These are phyloP conservation scores for Debaryomyces subglobosus DNA, from an alignment of 1,139 yeast species.

Conservation along the genomic window DNA sequence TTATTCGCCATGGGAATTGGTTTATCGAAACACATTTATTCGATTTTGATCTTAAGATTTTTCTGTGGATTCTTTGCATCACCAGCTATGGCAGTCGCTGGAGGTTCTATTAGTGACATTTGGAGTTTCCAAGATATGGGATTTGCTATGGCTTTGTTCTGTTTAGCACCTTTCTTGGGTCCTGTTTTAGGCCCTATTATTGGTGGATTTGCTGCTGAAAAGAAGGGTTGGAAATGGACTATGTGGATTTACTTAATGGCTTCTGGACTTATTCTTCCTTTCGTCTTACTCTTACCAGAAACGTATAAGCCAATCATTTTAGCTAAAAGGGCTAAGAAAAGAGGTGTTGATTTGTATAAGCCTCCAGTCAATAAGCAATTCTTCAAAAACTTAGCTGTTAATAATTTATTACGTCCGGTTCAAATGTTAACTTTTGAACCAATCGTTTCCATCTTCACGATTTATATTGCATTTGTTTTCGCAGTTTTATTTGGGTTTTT, in stretches of 20 bases:
- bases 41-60: conserved; percentile 70
- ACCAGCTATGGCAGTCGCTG: conserved; percentile 86
- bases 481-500: conserved; percentile 78
- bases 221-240: conserved; percentile 75
- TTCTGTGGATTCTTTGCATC: conserved; percentile 80
- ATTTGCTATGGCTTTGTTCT: conserved; percentile 70
- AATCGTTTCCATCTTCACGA: conserved; percentile 64
- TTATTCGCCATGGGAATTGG: conserved; percentile 80
- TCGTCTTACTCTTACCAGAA: conserved; percentile 63
- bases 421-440: conserved; percentile 71
- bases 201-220: conserved; percentile 76
- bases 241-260: conserved; percentile 77
- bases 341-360: conserved; percentile 53
- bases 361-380: conserved; percentile 24
- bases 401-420: conserved; percentile 61
- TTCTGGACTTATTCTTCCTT: conserved; percentile 65
- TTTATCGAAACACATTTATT: conserved; percentile 56
- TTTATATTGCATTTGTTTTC: conserved; percentile 71
- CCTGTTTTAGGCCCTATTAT: conserved; percentile 83
- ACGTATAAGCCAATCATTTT: conserved; percentile 68
- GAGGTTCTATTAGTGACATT: conserved; percentile 80
- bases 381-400: conserved; percentile 33
- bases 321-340: conserved; percentile 56
- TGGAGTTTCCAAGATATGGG: conserved; percentile 70
- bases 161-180: conserved; percentile 74